Percentiles rank a stretch among this genome's conserved stretches.
Evolutionary conservation across 1,284 basidiomycete species (phyloP).

Genomic region (Pseudozyma sp.): DNA sequence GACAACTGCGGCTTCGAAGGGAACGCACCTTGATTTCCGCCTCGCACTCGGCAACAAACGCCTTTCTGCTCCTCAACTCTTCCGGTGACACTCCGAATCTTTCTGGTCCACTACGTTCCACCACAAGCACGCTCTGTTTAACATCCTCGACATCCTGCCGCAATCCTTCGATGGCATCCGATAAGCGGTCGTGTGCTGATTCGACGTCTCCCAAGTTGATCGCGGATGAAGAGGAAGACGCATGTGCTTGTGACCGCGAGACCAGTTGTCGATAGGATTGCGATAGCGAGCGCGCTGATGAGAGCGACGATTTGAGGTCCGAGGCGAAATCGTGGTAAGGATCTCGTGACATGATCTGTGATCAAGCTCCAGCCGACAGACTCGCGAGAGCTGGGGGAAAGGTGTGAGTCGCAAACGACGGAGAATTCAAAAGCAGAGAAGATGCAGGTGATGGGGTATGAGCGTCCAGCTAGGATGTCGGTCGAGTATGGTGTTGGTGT

Average conservation of each 20-base stretch:
- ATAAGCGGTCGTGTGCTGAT: conserved; percentile 49
- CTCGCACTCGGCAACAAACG: conserved; percentile 56
- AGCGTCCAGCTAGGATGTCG: no score
- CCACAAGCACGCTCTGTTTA: conserved; percentile 59
- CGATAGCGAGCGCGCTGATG: conserved; percentile 44
- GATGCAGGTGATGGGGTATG: no score
- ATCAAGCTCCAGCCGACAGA: no score
- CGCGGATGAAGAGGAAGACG: conserved; percentile 4
- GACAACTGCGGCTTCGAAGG: no score
- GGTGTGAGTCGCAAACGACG: no score
- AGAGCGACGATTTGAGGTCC: conserved; percentile 58
- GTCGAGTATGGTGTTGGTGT: no score
- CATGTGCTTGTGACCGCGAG: conserved; percentile 10
- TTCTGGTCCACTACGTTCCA: conserved; percentile 60
- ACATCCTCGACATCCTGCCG: conserved; percentile 63
- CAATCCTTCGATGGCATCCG: conserved; percentile 54
- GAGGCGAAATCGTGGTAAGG: conserved; percentile 65
- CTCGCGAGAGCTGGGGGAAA: no score
- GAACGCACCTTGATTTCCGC: conserved; percentile 44
- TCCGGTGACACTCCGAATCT: conserved; percentile 56
- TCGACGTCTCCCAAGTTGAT: conserved; percentile 15
- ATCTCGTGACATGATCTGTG: conserved; percentile 56
- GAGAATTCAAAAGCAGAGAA: no score
- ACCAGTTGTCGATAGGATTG: conserved; percentile 44
- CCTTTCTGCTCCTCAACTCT: conserved; percentile 52